These are phyloP conservation scores for Exophiala alcalophila DNA, from an alignment of 2,329 filamentous ascomycete species.

Conservation along the genomic window DNA sequence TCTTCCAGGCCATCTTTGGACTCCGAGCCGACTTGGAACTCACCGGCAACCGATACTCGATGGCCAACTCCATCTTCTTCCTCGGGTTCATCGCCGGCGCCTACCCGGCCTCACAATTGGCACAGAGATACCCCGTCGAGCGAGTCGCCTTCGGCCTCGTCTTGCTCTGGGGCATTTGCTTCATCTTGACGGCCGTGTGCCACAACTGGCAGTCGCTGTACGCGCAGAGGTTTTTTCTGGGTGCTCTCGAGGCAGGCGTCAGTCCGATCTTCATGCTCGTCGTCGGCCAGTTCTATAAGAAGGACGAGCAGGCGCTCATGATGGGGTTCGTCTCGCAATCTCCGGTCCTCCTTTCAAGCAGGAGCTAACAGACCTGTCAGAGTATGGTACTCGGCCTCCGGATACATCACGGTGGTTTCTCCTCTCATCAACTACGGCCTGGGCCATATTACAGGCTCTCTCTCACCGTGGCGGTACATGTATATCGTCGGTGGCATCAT, in stretches of 20 bases:
- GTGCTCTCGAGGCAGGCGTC: conserved; percentile 61
- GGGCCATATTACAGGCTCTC: conserved; percentile 56
- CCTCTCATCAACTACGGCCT: conserved; percentile 64
- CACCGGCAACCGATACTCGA: conserved; percentile 37
- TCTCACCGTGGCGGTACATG: conserved; percentile 67
- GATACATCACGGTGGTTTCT: conserved; percentile 46
- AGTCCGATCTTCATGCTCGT: conserved; percentile 65
- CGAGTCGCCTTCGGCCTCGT: conserved; percentile 61
- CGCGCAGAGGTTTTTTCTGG: conserved; percentile 62
- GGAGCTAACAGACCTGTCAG: conserved; percentile 29
- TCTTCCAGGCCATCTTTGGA: conserved; percentile 39
- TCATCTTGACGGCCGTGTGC: conserved; percentile 66
- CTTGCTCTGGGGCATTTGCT: conserved; percentile 60
- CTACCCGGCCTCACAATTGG: conserved; percentile 67
- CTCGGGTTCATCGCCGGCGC: conserved; percentile 72
- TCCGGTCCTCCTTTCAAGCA: not conserved
- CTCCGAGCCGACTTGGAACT: conserved; percentile 43
- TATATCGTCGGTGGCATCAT: conserved; percentile 63
- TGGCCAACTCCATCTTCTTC: conserved; percentile 51
- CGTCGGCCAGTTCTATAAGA: conserved; percentile 61
- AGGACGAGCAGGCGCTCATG: conserved; percentile 60
- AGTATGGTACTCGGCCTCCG: conserved; percentile 60
- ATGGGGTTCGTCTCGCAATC: conserved; percentile 50
- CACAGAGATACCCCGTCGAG: conserved; percentile 65
- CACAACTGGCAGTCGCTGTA: conserved; percentile 61